These are phyloP conservation scores for Saprolegnia parasitica DNA, from an alignment of 352 stramenopile species.

Conservation along the genomic window DNA sequence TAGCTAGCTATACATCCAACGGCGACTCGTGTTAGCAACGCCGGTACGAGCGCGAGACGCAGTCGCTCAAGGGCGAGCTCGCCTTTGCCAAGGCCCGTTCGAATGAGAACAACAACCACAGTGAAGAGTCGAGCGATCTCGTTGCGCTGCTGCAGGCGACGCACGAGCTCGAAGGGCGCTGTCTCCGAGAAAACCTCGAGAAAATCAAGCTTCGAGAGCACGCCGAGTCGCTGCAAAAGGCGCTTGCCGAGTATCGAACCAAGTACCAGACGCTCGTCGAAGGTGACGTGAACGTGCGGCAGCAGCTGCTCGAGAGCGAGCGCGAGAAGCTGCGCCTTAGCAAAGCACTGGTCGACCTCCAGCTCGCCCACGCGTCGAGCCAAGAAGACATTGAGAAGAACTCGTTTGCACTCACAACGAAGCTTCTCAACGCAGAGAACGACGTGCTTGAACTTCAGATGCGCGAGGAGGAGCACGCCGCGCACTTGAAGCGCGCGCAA, in stretches of 20 bases:
- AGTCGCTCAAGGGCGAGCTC: not conserved
- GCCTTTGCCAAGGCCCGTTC: not conserved
- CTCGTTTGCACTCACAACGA: conserved; percentile 60
- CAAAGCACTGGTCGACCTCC: conserved; percentile 62
- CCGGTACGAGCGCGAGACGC: not conserved
- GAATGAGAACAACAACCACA: no score
- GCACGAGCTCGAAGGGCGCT: conserved; percentile 42
- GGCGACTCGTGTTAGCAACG: not conserved
- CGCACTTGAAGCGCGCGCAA: not conserved
- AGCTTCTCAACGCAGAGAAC: conserved; percentile 55
- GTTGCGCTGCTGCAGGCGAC: conserved; percentile 31
- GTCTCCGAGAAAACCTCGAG: conserved; percentile 39
- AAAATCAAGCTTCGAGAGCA: conserved; percentile 47
- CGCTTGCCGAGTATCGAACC: conserved; percentile 43
- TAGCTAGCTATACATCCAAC: conserved; percentile 9
- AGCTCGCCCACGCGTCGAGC: conserved; percentile 43
- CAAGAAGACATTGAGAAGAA: conserved; percentile 48
- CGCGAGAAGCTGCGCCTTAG: conserved; percentile 64
- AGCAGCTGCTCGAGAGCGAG: conserved; percentile 54
- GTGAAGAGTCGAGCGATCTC: not conserved
- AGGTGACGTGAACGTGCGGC: conserved; percentile 51
- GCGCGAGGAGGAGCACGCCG: conserved; percentile 17
- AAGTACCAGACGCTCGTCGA: conserved; percentile 64
- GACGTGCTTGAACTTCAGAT: conserved; percentile 58
- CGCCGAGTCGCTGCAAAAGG: conserved; percentile 37